phyloP scores from a whole-genome alignment of 345 rosid genomes.

The Theobroma cacao region DNA sequence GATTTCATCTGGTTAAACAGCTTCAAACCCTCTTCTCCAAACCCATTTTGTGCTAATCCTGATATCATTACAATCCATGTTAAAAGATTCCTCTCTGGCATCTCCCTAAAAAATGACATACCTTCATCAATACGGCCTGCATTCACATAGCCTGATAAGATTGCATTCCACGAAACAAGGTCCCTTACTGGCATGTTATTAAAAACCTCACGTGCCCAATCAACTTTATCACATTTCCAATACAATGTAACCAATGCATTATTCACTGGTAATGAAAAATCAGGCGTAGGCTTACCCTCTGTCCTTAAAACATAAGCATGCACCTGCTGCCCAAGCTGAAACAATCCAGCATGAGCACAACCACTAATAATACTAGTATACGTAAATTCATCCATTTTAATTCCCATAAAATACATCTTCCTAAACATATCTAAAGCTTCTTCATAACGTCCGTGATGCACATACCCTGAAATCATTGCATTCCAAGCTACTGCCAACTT shows the following conservation, averaged over 20 bases:
- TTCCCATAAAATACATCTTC: conserved; percentile 17
- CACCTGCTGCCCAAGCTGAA: conserved; percentile 17
- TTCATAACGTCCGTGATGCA: not conserved
- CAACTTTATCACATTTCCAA: conserved; percentile 34
- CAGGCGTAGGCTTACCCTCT: conserved; percentile 16
- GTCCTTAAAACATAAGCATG: conserved; percentile 21
- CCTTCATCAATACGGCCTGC: conserved; percentile 31
- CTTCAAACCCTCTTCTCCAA: conserved; percentile 37
- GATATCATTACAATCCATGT: conserved; percentile 43
- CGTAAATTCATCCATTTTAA: conserved; percentile 18
- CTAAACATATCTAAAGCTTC: conserved; percentile 20
- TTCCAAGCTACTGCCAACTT: conserved; percentile 17
- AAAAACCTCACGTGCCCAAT: conserved; percentile 27
- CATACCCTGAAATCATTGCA: conserved; percentile 23
- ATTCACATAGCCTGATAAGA: conserved; percentile 34
- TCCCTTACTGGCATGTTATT: conserved; percentile 34
- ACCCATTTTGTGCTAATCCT: conserved; percentile 37
- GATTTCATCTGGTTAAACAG: conserved; percentile 34
- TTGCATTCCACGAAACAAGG: conserved; percentile 42
- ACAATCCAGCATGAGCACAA: conserved; percentile 16
- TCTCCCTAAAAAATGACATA: conserved; percentile 23
- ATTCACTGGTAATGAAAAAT: conserved; percentile 37
- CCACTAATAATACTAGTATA: conserved; percentile 15
- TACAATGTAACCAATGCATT: conserved; percentile 41
- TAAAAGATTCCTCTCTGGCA: conserved; percentile 30